Conservation (phyloP, 495 filamentous ascomycete genomes). For the Lentithecium fluviatile region DNA sequence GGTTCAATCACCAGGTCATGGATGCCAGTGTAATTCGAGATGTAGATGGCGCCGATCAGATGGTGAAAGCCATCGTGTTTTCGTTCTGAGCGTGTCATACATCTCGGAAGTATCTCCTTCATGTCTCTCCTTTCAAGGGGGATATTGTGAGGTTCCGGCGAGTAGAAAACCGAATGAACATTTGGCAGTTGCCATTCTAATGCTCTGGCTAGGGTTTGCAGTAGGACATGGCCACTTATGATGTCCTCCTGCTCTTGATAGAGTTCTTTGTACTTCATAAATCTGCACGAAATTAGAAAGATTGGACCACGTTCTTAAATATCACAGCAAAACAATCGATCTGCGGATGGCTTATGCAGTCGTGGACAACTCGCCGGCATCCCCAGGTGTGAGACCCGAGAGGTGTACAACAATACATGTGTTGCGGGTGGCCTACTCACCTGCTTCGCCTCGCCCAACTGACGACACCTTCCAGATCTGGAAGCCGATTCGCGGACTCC, state of each 20-base stretch:
- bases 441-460: neutral
- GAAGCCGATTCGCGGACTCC: neutral
- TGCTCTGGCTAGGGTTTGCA: conserved; percentile 12
- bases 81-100: neutral
- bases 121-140: conserved; percentile 17
- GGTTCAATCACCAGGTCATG: conserved; percentile 11
- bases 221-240: conserved; percentile 7
- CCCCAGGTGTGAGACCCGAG: no score
- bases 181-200: conserved; percentile 26
- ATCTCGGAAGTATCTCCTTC: conserved; percentile 4
- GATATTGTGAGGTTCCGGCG: conserved; percentile 18
- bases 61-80: conserved; percentile 18
- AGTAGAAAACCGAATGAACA: conserved; percentile 23
- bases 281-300: neutral
- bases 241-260: conserved; percentile 31
- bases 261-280: conserved; percentile 20
- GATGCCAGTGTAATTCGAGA: conserved; percentile 20
- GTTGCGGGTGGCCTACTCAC: neutral
- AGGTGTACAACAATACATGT: neutral
- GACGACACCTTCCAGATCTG: neutral
- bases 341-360: no score
- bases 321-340: no score
- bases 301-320: no score
- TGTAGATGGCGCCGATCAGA: conserved; percentile 23
- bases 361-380: no score